Base-by-base conservation (phyloP, 352 stramenopile species). In the Globisporangium polare region DNA sequence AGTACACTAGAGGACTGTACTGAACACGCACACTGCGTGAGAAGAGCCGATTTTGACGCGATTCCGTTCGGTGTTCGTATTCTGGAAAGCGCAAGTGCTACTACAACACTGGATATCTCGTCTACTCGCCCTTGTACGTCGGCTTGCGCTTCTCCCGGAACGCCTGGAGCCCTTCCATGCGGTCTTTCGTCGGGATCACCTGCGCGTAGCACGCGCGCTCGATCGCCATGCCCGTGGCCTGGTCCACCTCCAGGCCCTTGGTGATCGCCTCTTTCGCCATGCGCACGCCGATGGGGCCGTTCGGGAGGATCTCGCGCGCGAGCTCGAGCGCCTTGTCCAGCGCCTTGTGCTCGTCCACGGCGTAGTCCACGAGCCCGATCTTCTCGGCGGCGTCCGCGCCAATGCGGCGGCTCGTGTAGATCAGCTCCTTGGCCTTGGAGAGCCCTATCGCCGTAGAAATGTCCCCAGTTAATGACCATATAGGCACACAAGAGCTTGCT, bases 111-210 rank as follows among this genome's bases (percentile, higher is more conserved):
- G 37, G 12, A n/a, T 13, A 18, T 43, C 15, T 43, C 29, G 18
- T 63, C 22, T 67, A 68, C 47, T 63, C 62, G 18, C 62, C 54
- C 53, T 68, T 63, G 47, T 68, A 98, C 26, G 80, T 71, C 31
- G 94, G 94, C 63, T 95, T 95, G 63, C 94, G 77, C 69, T 97
- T 96, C 63, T 98, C 94, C 67, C 84, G 85, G 70, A 98, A 98
- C 17, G 94, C 92, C 24, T 79, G 60, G 0, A 98, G 71, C 0
- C 95, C 95, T 69, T 98, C 95, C 42, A 98, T 73, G 61, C 95
- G 80, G 70, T 98, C 95, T 60, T 96, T 87, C 2, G 93, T 98
- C 5, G 86, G 80, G 50, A 98, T 85, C 4, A 97, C 82, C 66
- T 94, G 85, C 3, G 86, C 89, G 60, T 98, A 98, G 66, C 86